Conservation (phyloP, 352 stramenopile species). For the Phytophthora pisi region DNA sequence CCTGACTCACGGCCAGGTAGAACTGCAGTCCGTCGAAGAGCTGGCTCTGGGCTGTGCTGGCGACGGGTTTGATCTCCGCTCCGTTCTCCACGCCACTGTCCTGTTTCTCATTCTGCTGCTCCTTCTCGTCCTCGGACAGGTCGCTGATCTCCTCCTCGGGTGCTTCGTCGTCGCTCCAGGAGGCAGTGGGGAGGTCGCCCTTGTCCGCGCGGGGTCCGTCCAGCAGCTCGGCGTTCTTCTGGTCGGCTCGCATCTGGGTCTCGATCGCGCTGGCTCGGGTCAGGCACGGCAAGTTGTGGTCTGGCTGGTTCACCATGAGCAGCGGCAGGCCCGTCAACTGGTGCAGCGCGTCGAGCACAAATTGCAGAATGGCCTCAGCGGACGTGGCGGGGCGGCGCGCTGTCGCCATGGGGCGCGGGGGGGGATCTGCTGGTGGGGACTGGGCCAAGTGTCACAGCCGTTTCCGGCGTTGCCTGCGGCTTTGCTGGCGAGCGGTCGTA, state of each 20-base stretch:
- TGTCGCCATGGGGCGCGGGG: constrained; percentile 9
- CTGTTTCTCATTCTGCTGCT: constrained; percentile 15
- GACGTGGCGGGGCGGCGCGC: constrained; percentile 4
- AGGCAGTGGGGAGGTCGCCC: constrained; percentile 4
- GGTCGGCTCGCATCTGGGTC: constrained; percentile 33
- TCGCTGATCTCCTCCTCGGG: constrained; percentile 40
- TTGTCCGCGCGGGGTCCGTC: constrained; percentile 11
- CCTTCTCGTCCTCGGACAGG: constrained; percentile 28
- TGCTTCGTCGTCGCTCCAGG: constrained; percentile 35
- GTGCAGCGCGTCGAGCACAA: constrained; percentile 34
- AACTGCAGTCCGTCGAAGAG: constrained; percentile 73
- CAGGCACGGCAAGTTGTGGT: constrained; percentile 33
- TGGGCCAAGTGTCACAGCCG: constrained; percentile 33
- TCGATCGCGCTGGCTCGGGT: constrained; percentile 16
- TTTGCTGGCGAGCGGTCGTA: constrained; percentile 33
- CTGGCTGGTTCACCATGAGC: constrained; percentile 41
- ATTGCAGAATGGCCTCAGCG: constrained; percentile 43
- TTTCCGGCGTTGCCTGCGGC: constrained; percentile 29
- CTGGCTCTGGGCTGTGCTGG: constrained; percentile 26
- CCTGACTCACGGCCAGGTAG: constrained; percentile 57
- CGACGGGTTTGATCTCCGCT: not conserved
- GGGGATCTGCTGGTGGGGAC: constrained; percentile 22
- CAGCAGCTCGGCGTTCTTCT: constrained; percentile 38
- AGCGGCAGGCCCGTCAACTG: constrained; percentile 34
- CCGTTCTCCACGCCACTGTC: constrained; percentile 9